Conservation (phyloP, 179 eudicot genomes). For the Spergularia azorica region DNA sequence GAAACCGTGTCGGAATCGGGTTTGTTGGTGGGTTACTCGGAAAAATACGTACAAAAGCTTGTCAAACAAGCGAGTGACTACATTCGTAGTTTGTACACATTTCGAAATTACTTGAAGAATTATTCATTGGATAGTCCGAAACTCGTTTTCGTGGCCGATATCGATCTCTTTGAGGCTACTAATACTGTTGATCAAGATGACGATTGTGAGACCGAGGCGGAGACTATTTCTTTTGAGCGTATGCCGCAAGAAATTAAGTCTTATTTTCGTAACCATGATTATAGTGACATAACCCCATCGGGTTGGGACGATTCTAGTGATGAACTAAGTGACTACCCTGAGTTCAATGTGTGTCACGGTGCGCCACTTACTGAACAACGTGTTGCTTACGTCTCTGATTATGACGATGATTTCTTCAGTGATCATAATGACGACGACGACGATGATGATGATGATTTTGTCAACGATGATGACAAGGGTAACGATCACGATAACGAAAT, state of each 20-base stretch:
- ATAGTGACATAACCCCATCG: not conserved
- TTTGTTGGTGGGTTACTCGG: not conserved
- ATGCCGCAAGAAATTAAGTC: not conserved
- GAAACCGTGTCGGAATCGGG: not conserved
- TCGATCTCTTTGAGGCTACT: not conserved
- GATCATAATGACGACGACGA: too few species aligned
- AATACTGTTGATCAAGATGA: too few species aligned
- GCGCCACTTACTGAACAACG: too few species aligned
- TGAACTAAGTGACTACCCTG: not conserved
- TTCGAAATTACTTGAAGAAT: not conserved
- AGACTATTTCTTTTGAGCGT: not conserved
- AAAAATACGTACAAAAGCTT: not conserved
- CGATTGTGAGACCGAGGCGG: too few species aligned
- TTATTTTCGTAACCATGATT: not conserved
- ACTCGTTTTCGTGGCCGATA: conserved; percentile 15
- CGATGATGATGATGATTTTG: too few species aligned
- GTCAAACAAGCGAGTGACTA: not conserved
- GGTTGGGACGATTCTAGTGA: not conserved
- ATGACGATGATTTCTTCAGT: too few species aligned
- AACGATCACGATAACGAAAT: not conserved
- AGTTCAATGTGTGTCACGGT: not conserved
- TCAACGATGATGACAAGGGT: too few species aligned
- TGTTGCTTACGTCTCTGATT: too few species aligned
- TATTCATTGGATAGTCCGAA: not conserved
- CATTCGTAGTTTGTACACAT: not conserved